Evolutionary conservation across 2,329 filamentous ascomycete genomes (phyloP).

Genomic region (Microsporum ferrugineum): DNA sequence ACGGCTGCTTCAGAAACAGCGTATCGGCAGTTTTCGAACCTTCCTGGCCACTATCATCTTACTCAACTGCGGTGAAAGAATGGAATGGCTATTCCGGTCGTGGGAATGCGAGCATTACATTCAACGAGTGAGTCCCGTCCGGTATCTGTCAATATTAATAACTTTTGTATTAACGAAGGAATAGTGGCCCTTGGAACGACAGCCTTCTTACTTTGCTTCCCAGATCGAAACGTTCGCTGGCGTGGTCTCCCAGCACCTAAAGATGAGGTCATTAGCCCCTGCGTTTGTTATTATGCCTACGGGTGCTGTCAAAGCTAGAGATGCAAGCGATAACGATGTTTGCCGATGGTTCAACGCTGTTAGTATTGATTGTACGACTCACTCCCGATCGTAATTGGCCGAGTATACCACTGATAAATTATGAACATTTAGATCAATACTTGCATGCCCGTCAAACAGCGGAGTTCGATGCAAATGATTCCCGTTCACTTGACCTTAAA

Average conservation of each 20-base stretch:
- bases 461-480: constrained; percentile 29
- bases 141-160: neutral
- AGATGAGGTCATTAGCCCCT: constrained; percentile 43
- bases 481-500: constrained; percentile 33
- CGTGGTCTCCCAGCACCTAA: constrained; percentile 46
- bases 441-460: constrained; percentile 30
- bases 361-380: constrained; percentile 29
- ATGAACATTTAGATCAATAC: constrained; percentile 22
- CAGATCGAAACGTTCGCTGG: constrained; percentile 50
- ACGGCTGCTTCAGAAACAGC: constrained; percentile 47
- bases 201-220: constrained; percentile 41
- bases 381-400: neutral
- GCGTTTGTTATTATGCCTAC: constrained; percentile 28
- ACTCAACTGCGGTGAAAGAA: constrained; percentile 48
- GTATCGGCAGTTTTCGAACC: constrained; percentile 47
- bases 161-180: neutral
- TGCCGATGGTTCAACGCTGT: constrained; percentile 34
- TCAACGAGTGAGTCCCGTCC: constrained; percentile 22
- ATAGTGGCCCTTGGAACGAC: constrained; percentile 45
- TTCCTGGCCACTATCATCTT: constrained; percentile 50
- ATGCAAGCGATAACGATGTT: constrained; percentile 30
- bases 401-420: neutral
- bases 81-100: constrained; percentile 46
- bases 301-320: constrained; percentile 29
- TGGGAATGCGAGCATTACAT: constrained; percentile 37